phyloP scores from a whole-genome alignment of 768 basidiomycete genomes.

The Lactarius hatsudake region DNA sequence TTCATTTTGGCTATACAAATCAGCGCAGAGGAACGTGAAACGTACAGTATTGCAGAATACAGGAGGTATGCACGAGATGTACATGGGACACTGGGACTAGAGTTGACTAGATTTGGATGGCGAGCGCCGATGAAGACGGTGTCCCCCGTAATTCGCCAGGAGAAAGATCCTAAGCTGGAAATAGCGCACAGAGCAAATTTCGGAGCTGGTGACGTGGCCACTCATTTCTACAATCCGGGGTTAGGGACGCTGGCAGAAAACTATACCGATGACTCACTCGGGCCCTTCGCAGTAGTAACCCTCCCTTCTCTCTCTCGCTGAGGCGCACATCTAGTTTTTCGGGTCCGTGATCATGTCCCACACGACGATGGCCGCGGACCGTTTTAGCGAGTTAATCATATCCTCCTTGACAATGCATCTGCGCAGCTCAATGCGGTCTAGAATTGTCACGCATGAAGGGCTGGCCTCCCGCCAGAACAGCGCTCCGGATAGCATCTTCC shows the following conservation, averaged over 20 bases:
- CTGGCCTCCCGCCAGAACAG: constrained; percentile 16
- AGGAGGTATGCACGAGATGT: neutral
- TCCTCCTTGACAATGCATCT: constrained; percentile 10
- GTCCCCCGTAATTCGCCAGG: neutral
- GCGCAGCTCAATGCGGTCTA: constrained; percentile 20
- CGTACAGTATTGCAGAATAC: neutral
- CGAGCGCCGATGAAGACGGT: neutral
- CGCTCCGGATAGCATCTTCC: constrained; percentile 4
- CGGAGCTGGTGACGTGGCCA: neutral
- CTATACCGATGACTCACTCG: neutral
- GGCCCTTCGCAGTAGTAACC: neutral
- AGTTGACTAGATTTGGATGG: neutral
- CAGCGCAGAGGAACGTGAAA: neutral
- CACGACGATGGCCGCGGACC: constrained; percentile 17
- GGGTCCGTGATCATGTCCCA: constrained; percentile 19
- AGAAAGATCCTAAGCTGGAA: neutral
- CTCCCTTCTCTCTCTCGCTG: neutral
- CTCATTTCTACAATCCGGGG: neutral
- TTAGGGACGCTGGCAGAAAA: neutral
- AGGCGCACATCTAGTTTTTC: constrained; percentile 16
- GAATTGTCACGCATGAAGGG: constrained; percentile 16
- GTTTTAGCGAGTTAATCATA: constrained; percentile 9
- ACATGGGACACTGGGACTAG: too few relatives aligned
- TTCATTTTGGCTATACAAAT: too few relatives aligned
- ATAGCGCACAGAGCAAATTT: neutral